Conservation (phyloP, 768 basidiomycete genomes). For the Pholiota conissans region DNA sequence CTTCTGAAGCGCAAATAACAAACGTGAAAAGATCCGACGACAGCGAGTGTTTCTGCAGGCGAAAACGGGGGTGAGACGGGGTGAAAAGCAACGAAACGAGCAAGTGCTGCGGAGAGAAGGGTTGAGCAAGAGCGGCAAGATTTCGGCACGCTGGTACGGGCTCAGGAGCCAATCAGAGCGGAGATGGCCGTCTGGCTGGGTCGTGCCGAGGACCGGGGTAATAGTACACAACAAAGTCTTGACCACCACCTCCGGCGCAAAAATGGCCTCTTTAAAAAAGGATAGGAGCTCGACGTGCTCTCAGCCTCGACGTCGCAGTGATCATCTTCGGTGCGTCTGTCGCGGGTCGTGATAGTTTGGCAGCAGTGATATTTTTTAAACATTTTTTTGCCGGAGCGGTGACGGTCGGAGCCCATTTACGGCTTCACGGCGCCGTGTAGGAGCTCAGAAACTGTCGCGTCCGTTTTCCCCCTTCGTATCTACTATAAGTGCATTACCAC, state of each 20-base stretch:
- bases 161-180: conserved; percentile 15
- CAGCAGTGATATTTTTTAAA: no score
- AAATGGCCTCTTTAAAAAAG: conserved; percentile 90
- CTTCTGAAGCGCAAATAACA: conserved; percentile 1
- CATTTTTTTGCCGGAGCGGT: no score
- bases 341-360: conserved; percentile 4
- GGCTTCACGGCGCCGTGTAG: no score
- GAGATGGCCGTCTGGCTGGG: conserved; percentile 15
- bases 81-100: no score
- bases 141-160: conserved; percentile 15
- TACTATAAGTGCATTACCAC: no score
- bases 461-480: no score
- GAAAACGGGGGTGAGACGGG: no score
- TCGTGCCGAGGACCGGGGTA: conserved; percentile 16
- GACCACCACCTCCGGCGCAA: conserved; percentile 79
- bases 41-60: no score
- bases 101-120: conserved; percentile 28
- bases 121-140: conserved; percentile 14
- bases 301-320: conserved; percentile 89
- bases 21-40: conserved; percentile 20
- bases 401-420: no score
- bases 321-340: conserved; percentile 63
- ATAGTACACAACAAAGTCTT: conserved; percentile 23
- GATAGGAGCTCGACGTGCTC: conserved; percentile 87
- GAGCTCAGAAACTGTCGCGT: no score